Percentiles rank a stretch among this genome's conserved stretches.
Evolutionary conservation across 2,329 filamentous ascomycete species (phyloP).

Genomic region (Colletotrichum musicola): DNA sequence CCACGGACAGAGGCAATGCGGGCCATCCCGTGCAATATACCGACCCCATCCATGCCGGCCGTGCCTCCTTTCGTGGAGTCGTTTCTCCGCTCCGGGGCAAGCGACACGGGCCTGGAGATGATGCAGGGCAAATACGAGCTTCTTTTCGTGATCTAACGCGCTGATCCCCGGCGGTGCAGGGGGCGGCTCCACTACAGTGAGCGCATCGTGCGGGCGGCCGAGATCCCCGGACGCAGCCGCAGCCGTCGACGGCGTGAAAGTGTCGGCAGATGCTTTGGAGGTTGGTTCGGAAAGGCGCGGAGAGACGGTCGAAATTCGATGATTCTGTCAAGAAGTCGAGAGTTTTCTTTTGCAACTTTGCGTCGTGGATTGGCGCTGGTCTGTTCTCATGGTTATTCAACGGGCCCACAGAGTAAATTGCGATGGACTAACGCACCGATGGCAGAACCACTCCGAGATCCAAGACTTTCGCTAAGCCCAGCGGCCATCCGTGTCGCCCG

Average conservation of each 20-base stretch:
- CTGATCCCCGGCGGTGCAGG: slow-evolving; percentile 23
- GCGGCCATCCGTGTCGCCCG: too few relatives aligned
- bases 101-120: slow-evolving; percentile 21
- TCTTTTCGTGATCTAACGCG: slow-evolving; percentile 21
- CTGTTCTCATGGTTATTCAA: too few relatives aligned
- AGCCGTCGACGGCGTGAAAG: background rate
- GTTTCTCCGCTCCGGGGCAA: background rate
- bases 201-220: background rate
- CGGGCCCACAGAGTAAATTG: too few relatives aligned
- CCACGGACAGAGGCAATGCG: background rate
- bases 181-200: slow-evolving; percentile 10
- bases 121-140: slow-evolving; percentile 34
- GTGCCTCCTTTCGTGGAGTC: slow-evolving; percentile 3
- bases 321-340: too few relatives aligned
- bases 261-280: background rate
- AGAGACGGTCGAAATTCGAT: too few relatives aligned
- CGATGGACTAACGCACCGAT: too few relatives aligned
- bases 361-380: too few relatives aligned
- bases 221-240: slow-evolving; percentile 4
- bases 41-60: background rate
- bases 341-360: too few relatives aligned
- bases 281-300: background rate
- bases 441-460: too few relatives aligned
- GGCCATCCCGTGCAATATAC: too few relatives aligned
- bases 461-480: too few relatives aligned